These are phyloP conservation scores for Pichia nakasei DNA, from an alignment of 805 yeast genomes.

Conservation along the genomic window DNA sequence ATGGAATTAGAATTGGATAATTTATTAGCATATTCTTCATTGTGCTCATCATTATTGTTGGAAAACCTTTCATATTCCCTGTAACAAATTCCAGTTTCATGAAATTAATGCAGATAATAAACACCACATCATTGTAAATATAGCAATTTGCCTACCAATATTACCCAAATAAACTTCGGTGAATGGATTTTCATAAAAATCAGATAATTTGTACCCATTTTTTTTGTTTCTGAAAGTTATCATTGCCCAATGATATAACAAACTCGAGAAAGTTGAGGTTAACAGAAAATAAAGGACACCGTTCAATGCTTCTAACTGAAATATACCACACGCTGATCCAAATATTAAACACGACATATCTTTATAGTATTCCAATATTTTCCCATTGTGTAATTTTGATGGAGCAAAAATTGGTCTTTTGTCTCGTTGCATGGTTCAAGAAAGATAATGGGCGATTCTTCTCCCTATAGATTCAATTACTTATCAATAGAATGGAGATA, in stretches of 20 bases:
- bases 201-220: not conserved
- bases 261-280: slow-evolving; percentile 27
- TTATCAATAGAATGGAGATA: too few relatives aligned
- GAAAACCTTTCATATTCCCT: slow-evolving; percentile 1
- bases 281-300: slow-evolving; percentile 40
- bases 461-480: too few relatives aligned
- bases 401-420: slow-evolving; percentile 7
- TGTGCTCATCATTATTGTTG: slow-evolving; percentile 3
- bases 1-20: not conserved
- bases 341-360: slow-evolving; percentile 41
- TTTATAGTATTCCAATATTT: slow-evolving; percentile 15
- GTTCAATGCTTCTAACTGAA: slow-evolving; percentile 38
- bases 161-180: slow-evolving; percentile 36
- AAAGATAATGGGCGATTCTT: too few relatives aligned
- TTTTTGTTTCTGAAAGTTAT: slow-evolving; percentile 17
- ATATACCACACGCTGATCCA: slow-evolving; percentile 49
- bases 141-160: slow-evolving; percentile 39
- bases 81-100: not conserved
- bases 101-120: slow-evolving; percentile 38
- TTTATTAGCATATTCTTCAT: slow-evolving; percentile 2
- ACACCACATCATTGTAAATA: slow-evolving; percentile 53
- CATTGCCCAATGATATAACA: slow-evolving; percentile 17
- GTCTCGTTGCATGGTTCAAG: not conserved
- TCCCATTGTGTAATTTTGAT: slow-evolving; percentile 13
- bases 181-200: slow-evolving; percentile 32